A percentile compares a stretch with the other conserved stretches of the same genome.
Evolutionary conservation across 75 land plant species (phyloP).

Genomic region (Pinus tabuliformis): DNA sequence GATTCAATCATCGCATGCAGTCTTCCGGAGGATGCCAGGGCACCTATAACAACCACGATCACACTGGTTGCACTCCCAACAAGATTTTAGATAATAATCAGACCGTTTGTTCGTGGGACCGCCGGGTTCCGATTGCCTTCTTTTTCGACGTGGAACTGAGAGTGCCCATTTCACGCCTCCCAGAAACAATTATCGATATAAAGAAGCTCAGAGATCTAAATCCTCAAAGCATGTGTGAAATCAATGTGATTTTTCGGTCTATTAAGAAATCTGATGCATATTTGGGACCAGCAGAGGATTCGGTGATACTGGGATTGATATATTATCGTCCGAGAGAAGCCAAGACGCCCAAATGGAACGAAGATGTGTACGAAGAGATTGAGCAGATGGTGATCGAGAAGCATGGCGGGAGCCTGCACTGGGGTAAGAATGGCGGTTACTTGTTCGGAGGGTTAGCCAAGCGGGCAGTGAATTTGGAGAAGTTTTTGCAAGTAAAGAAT

Average conservation of each 20-base stretch:
- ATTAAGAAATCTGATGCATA: neutral
- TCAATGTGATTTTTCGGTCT: neutral
- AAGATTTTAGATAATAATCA: neutral
- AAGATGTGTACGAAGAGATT: no score
- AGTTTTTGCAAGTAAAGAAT: neutral
- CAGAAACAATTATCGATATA: neutral
- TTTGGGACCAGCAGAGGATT: neutral
- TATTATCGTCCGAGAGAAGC: neutral
- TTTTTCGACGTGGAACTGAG: neutral
- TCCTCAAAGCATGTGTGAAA: neutral
- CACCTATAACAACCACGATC: neutral
- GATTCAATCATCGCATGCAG: constrained; percentile 14
- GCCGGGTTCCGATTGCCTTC: neutral
- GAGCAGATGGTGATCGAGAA: no score
- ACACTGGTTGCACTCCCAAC: no score
- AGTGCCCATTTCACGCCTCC: neutral
- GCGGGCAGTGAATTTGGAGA: neutral
- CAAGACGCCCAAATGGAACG: no score
- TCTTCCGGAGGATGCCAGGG: constrained; percentile 11
- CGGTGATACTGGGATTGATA: neutral
- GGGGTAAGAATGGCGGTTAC: no score
- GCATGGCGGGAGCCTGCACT: no score
- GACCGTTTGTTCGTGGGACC: neutral
- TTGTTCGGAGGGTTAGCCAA: no score
- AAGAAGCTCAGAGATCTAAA: neutral